These are phyloP conservation scores for Maudiozyma barnettii DNA, from an alignment of 805 yeast genomes.

Conservation along the genomic window DNA sequence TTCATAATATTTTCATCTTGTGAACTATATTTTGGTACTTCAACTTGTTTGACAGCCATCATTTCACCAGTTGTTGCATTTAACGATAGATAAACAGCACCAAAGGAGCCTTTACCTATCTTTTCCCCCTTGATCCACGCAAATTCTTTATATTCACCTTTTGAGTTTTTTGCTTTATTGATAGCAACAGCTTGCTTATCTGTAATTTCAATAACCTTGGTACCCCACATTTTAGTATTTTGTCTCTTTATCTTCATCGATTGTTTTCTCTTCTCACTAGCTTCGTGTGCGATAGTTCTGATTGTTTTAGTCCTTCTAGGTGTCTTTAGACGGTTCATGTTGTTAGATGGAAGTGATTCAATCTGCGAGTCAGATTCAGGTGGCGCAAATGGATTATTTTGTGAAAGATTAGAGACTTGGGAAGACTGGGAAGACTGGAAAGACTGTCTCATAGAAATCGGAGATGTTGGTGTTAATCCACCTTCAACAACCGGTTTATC, in stretches of 20 bases:
- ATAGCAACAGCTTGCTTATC: slow-evolving; percentile 59
- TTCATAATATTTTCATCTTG: slow-evolving; percentile 41
- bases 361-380: neutral
- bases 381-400: neutral
- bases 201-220: slow-evolving; percentile 81
- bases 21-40: slow-evolving; percentile 40
- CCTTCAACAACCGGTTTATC: slow-evolving; percentile 86
- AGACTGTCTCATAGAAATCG: slow-evolving; percentile 19
- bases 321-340: slow-evolving; percentile 4
- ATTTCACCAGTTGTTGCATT: slow-evolving; percentile 96
- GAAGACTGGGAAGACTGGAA: neutral
- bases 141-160: slow-evolving; percentile 71
- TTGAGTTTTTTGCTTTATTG: slow-evolving; percentile 52
- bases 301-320: slow-evolving; percentile 78
- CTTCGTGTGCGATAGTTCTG: slow-evolving; percentile 88
- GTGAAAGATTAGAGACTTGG: neutral
- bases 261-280: slow-evolving; percentile 49
- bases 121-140: slow-evolving; percentile 98
- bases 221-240: slow-evolving; percentile 98
- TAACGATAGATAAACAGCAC: slow-evolving; percentile 82
- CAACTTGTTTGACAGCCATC: slow-evolving; percentile 97
- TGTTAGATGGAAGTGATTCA: neutral
- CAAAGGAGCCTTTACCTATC: slow-evolving; percentile 94
- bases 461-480: slow-evolving; percentile 49
- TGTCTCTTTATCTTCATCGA: slow-evolving; percentile 44